Conservation (phyloP, 768 basidiomycete genomes). For the Cyclocybe aegerita region DNA sequence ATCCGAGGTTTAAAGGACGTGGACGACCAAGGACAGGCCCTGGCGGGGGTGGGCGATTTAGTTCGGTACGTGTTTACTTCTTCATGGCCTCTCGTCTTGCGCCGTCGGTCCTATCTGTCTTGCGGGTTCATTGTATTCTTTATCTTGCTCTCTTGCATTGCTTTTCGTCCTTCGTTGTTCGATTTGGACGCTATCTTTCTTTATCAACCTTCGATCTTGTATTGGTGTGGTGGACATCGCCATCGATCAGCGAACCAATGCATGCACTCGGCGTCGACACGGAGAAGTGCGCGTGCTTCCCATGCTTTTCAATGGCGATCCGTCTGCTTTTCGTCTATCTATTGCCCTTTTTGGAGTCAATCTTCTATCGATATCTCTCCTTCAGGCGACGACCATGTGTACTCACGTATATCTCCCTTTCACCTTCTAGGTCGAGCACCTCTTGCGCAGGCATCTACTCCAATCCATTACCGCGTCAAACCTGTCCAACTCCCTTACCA, state of each 20-base stretch:
- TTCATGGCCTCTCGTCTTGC: slow-evolving; percentile 2
- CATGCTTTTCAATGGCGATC: no score
- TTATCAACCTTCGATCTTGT: neutral
- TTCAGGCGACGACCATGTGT: slow-evolving; percentile 3
- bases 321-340: no score
- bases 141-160: neutral
- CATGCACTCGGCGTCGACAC: no score
- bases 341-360: no score
- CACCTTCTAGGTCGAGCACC: slow-evolving; percentile 33
- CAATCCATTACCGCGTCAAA: slow-evolving; percentile 16
- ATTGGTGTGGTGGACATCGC: neutral
- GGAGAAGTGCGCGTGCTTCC: no score
- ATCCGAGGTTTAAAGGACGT: slow-evolving; percentile 39
- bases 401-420: slow-evolving; percentile 14
- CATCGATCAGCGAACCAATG: no score
- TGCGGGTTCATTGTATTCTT: neutral
- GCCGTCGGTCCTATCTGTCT: slow-evolving; percentile 3
- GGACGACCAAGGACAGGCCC: slow-evolving; percentile 7
- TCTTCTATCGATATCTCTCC: slow-evolving; percentile 1
- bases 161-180: neutral
- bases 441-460: slow-evolving; percentile 31
- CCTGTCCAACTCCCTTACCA: slow-evolving; percentile 9
- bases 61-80: slow-evolving; percentile 27
- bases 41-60: slow-evolving; percentile 15
- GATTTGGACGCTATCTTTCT: slow-evolving; percentile 3